Base-by-base conservation (phyloP, 371 early-diverging fungal species). In the Smittium mucronatum region DNA sequence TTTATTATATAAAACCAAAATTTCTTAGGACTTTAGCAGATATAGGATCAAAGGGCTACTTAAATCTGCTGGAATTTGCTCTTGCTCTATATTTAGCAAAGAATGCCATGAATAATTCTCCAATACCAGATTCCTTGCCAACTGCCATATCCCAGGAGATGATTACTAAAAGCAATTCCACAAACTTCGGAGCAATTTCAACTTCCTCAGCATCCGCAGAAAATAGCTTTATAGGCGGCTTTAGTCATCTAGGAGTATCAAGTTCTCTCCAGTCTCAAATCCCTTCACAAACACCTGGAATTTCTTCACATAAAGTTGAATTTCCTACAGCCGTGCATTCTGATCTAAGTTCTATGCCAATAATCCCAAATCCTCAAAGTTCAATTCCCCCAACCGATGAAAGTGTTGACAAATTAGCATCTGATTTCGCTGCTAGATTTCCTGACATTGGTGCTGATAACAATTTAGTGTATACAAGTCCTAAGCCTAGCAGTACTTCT, bases 81-180 rank as follows among this genome's bases (percentile, higher is more conserved):
- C 60, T 87, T 47, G 86, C 85, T 57, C 81, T 87, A 84, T 80
- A 80, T 67, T 77, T 87, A 34, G 77, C 83, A 8, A 80, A 81
- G 65, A 75, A 77, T 2, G 74, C 75, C 21, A 61, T 82, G 32
- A 60, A 32, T 5, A 73, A 74, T 32, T 74, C 75, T 34, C 34
- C 72, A n/a, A 28, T 80, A 74, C 71, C 87, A 67, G 47, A 76
- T 8, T 66, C 68, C 31, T 74, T 87, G 25, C 87, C 87, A 17
- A 72, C 72, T 57, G 33, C 70, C 36, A 76, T 84, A 16, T 73
- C 72, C 26, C 69, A 73, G 17, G 78, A 81, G 32, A 72, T 83
- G 57, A 67, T 73, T 33, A 34, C 33, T 0, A 69, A 47, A 47
- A n/a, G n/a, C n/a, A n/a, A n/a, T n/a, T n/a, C n/a, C n/a, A n/a